Base-by-base conservation (phyloP, 352 stramenopile genomes). In the Pythium oligandrum region DNA sequence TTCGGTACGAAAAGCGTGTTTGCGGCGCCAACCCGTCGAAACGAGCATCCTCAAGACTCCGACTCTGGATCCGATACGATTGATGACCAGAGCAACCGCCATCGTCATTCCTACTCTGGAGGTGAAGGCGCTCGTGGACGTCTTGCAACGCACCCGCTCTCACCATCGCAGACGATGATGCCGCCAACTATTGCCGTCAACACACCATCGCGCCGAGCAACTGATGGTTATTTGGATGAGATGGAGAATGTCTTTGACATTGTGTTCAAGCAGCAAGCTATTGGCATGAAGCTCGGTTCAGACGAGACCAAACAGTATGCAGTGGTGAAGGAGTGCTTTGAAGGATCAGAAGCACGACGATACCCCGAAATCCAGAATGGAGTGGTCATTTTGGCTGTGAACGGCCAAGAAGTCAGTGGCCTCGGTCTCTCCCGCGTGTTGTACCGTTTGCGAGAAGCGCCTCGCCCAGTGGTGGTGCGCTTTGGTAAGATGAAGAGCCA, bases 171-270 rank as follows among this genome's bases (percentile, higher is more conserved):
- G 1, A 12, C 58, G 42, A 55, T 65, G 47, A 48, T 55, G 8
- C 32, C 17, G 0, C 30, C 54, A 1, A 35, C 54, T 4, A 59
- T 46, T 17, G 40, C 51, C 1, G 9, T 7, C 17, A 48, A 8
- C 8, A 26, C 17, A 48, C 44, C 44, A 8, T 7, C 17, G n/a
- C 44, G 44, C 17, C 44, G 31, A 26, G 43, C 43, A 31, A 48
- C 43, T 30, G 59, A 64, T 7, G 84, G 77, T 4, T 50, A 57
- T 4, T 42, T 88, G 30, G 70, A 91, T 40, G 70, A 73, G 26
- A 79, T 93, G 62, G 75, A 90, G 31, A 83, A 81, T 43, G 72
- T 91, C 9, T 93, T 93, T 43, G 82, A 93, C 53, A 83, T 93
- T 59, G 82, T 93, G 37, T 93, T 93, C 68, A 89, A 88, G 63